phyloP scores from a whole-genome alignment of 345 rosid genomes.

The Populus deltoides region DNA sequence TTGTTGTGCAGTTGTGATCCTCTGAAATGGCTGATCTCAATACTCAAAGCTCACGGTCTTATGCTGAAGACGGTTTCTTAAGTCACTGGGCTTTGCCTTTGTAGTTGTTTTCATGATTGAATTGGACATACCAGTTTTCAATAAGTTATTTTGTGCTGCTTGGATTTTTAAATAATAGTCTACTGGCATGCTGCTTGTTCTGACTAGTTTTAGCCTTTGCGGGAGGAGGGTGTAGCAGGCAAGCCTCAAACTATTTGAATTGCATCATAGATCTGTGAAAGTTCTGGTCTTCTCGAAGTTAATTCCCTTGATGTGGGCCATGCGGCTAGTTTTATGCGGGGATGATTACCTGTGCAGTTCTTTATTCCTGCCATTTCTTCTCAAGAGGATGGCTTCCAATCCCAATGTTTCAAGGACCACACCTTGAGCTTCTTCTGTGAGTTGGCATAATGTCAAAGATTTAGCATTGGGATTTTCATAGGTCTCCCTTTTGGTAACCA shows the following conservation, averaged over 20 bases:
- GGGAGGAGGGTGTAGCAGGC: constrained; percentile 39
- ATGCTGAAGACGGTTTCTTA: not conserved
- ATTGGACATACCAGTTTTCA: not conserved
- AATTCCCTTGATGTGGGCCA: constrained; percentile 8
- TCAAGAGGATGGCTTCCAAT: constrained; percentile 2
- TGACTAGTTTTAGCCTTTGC: constrained; percentile 22
- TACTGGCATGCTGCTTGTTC: not conserved
- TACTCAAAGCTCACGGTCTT: not conserved
- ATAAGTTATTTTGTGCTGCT: not conserved
- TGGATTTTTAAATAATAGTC: not conserved
- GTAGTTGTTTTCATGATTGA: not conserved
- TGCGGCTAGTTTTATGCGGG: constrained; percentile 9
- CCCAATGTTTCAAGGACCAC: constrained; percentile 9
- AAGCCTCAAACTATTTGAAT: constrained; percentile 28
- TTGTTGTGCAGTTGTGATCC: not conserved
- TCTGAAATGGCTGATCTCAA: not conserved
- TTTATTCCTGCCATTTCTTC: constrained; percentile 11
- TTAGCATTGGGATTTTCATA: no score
- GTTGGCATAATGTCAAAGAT: not conserved
- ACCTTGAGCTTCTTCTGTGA: not conserved
- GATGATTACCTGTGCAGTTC: constrained; percentile 31
- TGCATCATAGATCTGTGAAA: constrained; percentile 1
- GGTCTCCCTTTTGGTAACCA: not conserved
- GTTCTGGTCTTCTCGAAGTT: constrained; percentile 9
- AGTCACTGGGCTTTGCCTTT: not conserved